Conservation (phyloP, 1,284 basidiomycete species). For the Moniliella sp. region DNA sequence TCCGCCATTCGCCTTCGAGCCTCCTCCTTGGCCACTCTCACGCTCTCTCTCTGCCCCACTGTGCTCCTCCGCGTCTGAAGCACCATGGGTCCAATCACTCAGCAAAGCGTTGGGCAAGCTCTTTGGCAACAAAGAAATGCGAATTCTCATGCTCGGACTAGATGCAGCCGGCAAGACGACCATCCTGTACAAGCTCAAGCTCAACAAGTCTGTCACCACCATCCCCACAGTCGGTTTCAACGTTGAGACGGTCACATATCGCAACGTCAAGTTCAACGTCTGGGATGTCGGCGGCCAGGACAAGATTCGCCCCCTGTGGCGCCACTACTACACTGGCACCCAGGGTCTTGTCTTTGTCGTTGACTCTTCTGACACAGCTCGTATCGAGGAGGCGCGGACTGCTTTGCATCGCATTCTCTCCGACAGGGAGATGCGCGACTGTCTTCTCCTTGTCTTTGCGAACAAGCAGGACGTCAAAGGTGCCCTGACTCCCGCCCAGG, state of each 20-base stretch:
- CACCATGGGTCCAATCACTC: conserved; percentile 32
- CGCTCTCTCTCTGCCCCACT: too few relatives aligned
- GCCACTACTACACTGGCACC: conserved; percentile 64
- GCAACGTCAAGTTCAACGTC: conserved; percentile 35
- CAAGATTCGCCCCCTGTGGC: conserved; percentile 46
- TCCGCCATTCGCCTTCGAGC: too few relatives aligned
- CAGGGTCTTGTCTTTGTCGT: conserved; percentile 48
- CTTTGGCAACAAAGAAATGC: conserved; percentile 34
- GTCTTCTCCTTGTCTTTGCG: conserved; percentile 84
- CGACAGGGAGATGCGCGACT: conserved; percentile 95
- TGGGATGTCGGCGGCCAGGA: conserved; percentile 37
- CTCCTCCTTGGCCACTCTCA: too few relatives aligned
- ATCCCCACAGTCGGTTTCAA: conserved; percentile 70
- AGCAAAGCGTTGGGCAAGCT: conserved; percentile 33
- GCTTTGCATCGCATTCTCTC: conserved; percentile 89
- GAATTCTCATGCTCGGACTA: conserved; percentile 5
- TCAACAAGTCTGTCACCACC: conserved; percentile 95
- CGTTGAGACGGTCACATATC: conserved; percentile 36
- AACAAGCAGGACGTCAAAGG: conserved; percentile 99
- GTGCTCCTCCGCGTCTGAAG: too few relatives aligned
- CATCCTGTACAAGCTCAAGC: conserved; percentile 95
- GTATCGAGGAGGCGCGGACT: conserved; percentile 85
- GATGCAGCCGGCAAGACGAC: conserved; percentile 39
- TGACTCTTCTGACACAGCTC: conserved; percentile 60
- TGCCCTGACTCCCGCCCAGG: conserved; percentile 96